Percentiles rank a stretch among this genome's conserved stretches.
These are phyloP conservation scores for Glaciozyma antarctica DNA, from an alignment of 768 basidiomycete genomes.

Conservation along the genomic window DNA sequence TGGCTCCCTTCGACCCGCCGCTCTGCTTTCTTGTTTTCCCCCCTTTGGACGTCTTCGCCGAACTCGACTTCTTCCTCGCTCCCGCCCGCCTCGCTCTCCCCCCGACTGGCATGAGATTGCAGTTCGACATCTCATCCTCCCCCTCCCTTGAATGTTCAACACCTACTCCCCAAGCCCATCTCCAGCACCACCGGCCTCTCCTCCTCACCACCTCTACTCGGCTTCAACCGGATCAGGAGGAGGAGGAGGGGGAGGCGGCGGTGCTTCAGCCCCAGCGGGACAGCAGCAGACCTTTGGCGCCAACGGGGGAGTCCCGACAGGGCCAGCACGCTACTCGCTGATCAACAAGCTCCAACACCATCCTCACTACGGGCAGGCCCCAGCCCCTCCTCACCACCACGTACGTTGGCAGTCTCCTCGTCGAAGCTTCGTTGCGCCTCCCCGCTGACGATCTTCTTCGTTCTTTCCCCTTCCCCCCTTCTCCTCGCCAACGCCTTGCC, in stretches of 20 bases:
- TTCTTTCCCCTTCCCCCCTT: background rate
- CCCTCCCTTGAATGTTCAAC: constrained; percentile 4
- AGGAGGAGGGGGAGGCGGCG: background rate
- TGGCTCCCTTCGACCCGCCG: no score
- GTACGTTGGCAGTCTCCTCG: constrained; percentile 4
- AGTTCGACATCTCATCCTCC: background rate
- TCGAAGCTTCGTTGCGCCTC: background rate
- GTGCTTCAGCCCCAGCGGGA: background rate
- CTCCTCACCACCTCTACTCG: constrained; percentile 22
- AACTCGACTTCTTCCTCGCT: no score
- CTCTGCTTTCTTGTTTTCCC: no score
- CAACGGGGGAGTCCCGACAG: background rate
- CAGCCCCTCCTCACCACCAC: constrained; percentile 19
- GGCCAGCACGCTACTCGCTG: constrained; percentile 15
- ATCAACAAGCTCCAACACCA: constrained; percentile 23
- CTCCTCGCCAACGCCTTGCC: background rate
- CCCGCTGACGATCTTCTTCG: background rate
- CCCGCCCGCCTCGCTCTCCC: background rate
- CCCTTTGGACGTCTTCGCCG: no score
- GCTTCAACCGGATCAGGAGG: no score
- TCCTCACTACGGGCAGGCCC: constrained; percentile 15
- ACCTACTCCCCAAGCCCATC: constrained; percentile 17
- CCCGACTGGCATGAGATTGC: background rate
- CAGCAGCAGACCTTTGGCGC: background rate
- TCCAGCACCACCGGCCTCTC: constrained; percentile 18